These are phyloP conservation scores for Pilaira anomala DNA, from an alignment of 192 early-diverging fungal species.

Conservation along the genomic window DNA sequence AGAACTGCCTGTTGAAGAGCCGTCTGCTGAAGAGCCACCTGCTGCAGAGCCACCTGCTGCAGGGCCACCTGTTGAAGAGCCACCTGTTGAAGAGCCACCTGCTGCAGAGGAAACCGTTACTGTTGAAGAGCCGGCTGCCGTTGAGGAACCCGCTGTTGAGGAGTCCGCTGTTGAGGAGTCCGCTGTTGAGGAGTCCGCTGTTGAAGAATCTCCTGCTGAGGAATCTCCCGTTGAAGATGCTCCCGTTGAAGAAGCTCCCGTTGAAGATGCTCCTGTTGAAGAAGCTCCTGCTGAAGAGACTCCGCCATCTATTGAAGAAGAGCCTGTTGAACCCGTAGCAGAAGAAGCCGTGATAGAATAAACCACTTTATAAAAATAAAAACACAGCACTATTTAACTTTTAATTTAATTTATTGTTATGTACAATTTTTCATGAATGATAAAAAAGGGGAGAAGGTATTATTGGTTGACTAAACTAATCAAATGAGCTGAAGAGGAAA, in stretches of 20 bases:
- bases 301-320: background rate
- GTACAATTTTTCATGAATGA: slow-evolving; percentile 7
- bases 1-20: background rate
- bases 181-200: background rate
- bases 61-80: background rate
- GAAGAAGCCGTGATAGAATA: background rate
- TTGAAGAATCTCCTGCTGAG: background rate
- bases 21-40: background rate
- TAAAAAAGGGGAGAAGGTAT: no score
- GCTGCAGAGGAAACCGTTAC: background rate
- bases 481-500: slow-evolving; percentile 26
- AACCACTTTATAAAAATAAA: background rate
- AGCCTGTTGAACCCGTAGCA: no score
- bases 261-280: background rate
- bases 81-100: background rate
- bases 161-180: background rate
- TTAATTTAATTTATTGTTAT: background rate
- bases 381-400: background rate
- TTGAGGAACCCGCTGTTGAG: background rate
- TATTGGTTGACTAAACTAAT: slow-evolving; percentile 15
- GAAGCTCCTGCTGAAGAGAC: background rate
- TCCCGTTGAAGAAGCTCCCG: background rate
- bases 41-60: background rate
- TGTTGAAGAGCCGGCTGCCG: background rate
- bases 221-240: background rate